phyloP scores from a whole-genome alignment of 192 early-diverging fungal genomes.

The Backusella sp. region DNA sequence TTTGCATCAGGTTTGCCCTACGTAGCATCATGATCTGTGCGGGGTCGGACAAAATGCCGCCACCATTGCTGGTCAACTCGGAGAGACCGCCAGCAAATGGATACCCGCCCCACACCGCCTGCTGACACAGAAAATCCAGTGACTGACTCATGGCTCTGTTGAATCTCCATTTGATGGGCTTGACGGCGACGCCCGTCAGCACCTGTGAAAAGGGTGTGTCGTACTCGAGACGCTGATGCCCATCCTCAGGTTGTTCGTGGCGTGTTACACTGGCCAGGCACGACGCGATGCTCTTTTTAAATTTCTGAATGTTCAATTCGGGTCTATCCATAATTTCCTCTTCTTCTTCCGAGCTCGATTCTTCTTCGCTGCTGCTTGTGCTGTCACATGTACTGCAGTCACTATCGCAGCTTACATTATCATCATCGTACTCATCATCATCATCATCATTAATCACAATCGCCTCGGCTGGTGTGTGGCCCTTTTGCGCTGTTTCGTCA shows the following conservation, averaged over 20 bases:
- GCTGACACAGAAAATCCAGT: conserved; percentile 43
- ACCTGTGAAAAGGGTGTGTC: conserved; percentile 24
- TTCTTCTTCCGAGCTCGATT: background rate
- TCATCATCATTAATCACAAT: background rate
- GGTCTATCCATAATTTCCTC: background rate
- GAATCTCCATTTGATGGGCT: conserved; percentile 31
- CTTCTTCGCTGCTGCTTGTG: conserved; percentile 4
- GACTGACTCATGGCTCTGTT: conserved; percentile 35
- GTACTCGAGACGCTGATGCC: conserved; percentile 3
- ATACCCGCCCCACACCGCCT: conserved; percentile 44
- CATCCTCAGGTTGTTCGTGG: background rate
- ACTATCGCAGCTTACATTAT: background rate
- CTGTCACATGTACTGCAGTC: background rate
- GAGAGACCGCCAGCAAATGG: conserved; percentile 43
- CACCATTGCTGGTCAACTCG: conserved; percentile 38
- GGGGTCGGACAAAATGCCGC: conserved; percentile 43
- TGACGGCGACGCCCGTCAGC: background rate
- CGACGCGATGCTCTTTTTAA: background rate
- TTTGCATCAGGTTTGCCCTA: conserved; percentile 35
- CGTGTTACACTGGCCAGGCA: background rate
- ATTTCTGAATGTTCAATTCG: background rate
- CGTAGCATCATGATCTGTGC: conserved; percentile 41
- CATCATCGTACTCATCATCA: background rate
- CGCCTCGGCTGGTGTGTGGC: background rate
- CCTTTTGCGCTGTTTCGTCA: background rate